Base-by-base conservation (phyloP, 2,329 filamentous ascomycete species). In the Penicillium palitans region DNA sequence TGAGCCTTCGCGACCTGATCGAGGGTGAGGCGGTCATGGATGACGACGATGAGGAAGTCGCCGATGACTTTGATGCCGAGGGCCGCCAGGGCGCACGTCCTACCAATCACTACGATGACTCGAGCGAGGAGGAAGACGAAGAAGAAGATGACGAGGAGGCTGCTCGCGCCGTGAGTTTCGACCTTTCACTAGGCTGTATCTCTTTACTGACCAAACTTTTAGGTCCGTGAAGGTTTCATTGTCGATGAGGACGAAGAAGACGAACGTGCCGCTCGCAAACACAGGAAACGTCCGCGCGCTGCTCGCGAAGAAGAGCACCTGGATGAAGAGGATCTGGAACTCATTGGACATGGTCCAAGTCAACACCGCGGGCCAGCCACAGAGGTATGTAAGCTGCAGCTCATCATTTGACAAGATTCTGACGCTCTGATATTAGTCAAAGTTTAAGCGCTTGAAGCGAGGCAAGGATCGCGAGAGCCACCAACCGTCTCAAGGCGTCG, bases 381-480 rank as follows among this genome's bases (percentile, higher is more conserved):
- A 62, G 87, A 93, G 84, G 90, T 92, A 84, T 65, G 81, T 66
- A 40, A 27, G 40, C n/a, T n/a, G 24, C 37, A 19, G 5, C 2
- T 31, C 19, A 12, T 31, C 9, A 12, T 37, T 19, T 15, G 25
- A 31, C 55, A 44, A 19, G 12, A 24, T 52, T 35, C 62, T 67
- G 45, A 67, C 60, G 47, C 54, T 24, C 52, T n/a, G 35, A 46
- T n/a, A 42, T 56, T 51, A 96, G 88, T 88, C 89, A 66, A 96
- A 96, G 73, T 96, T 96, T 82, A 99, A 99, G 78, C 90, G 95
- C 41, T 85, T 99, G 55, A 99, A 98, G 81, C 90, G 91, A 64
- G 93, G 95, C 63, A 88, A 91, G 62, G 84, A 91, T 50, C 83
- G 86, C 52, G 74, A 80, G 24, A 58, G 60, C 21, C 81, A 81